These are phyloP conservation scores for Cunninghamia lanceolata DNA, from an alignment of 75 land plant genomes.

Conservation along the genomic window DNA sequence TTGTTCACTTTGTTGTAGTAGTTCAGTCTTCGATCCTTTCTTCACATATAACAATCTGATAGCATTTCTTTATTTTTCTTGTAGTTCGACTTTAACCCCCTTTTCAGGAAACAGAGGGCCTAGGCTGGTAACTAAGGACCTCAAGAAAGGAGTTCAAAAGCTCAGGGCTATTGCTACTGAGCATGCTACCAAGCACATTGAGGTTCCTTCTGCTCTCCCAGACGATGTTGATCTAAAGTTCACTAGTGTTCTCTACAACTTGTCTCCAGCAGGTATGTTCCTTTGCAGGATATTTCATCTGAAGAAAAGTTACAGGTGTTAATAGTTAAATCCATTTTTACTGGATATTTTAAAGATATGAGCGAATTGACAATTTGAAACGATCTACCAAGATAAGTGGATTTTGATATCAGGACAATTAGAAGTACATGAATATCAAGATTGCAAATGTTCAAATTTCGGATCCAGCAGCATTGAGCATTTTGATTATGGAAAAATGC, in stretches of 20 bases:
- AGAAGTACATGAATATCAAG: background rate
- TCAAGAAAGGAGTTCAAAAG: slow-evolving; percentile 32
- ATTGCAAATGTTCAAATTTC: slow-evolving; percentile 1
- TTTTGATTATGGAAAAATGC: background rate
- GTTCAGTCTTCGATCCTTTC: background rate
- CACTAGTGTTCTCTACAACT: slow-evolving; percentile 42
- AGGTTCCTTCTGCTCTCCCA: slow-evolving; percentile 1
- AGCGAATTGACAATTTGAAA: background rate
- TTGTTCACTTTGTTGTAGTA: background rate
- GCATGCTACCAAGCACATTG: slow-evolving; percentile 18
- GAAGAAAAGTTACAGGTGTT: background rate
- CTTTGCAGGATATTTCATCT: background rate
- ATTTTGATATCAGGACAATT: background rate
- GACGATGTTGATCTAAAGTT: slow-evolving; percentile 31
- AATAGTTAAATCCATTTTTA: background rate
- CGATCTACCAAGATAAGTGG: background rate
- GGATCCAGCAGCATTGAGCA: background rate
- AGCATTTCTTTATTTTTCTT: background rate
- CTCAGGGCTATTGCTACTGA: slow-evolving; percentile 1
- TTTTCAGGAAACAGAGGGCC: slow-evolving; percentile 78
- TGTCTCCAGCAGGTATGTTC: slow-evolving; percentile 42
- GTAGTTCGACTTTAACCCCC: slow-evolving; percentile 80
- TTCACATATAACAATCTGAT: background rate
- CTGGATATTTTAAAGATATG: background rate
- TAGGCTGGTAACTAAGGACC: slow-evolving; percentile 82